Percentiles rank a stretch among this genome's conserved stretches.
These are phyloP conservation scores for Phaseolus coccineus DNA, from an alignment of 331 rosid species.

Conservation along the genomic window DNA sequence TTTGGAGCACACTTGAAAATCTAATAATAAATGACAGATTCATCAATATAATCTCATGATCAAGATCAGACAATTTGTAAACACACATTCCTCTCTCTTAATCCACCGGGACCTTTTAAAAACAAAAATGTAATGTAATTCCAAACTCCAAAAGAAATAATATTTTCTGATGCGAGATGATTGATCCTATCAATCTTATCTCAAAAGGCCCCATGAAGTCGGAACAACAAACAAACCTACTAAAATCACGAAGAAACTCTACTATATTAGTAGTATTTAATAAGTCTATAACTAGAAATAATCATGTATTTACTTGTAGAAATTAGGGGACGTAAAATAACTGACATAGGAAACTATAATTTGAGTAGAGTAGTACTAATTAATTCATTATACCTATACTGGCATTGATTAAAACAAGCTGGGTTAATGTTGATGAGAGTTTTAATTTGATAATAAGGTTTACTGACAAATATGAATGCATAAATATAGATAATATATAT, in stretches of 20 bases:
- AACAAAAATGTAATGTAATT: too few species aligned
- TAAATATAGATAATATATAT: background rate
- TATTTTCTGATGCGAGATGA: too few species aligned
- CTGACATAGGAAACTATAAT: background rate
- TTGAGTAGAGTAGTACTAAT: background rate
- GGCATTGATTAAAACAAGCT: background rate
- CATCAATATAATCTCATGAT: too few species aligned
- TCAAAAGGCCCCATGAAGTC: too few species aligned
- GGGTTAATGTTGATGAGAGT: too few species aligned
- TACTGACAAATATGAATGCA: background rate
- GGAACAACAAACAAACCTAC: background rate
- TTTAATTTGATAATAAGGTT: background rate
- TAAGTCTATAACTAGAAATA: background rate
- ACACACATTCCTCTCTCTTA: too few species aligned
- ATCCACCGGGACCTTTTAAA: too few species aligned
- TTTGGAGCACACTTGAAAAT: background rate
- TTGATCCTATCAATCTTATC: too few species aligned
- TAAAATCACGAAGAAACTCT: background rate
- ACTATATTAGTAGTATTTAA: background rate
- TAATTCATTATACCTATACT: background rate
- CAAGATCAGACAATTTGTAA: too few species aligned
- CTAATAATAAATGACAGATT: background rate
- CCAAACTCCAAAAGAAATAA: too few species aligned
- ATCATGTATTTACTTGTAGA: too few species aligned
- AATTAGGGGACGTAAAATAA: too few species aligned